Percentiles rank a stretch among this genome's conserved stretches.
Evolutionary conservation across 2,329 filamentous ascomycete species (phyloP).

Genomic region (Uncinocarpus reesii): DNA sequence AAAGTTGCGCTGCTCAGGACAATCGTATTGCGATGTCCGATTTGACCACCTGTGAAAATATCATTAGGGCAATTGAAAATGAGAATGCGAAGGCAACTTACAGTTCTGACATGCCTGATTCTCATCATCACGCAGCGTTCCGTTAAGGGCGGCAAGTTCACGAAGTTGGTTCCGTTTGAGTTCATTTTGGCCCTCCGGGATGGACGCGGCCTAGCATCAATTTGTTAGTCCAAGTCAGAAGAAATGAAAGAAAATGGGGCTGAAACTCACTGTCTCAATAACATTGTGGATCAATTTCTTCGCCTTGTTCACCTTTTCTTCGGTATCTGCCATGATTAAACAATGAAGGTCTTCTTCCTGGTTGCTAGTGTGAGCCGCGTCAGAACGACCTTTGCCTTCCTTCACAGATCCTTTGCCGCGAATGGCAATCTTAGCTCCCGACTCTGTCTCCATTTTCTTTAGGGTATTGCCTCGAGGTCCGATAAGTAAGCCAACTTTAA

Average conservation of each 20-base stretch:
- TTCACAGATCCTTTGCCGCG: conserved; percentile 99
- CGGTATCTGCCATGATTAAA: conserved; percentile 98
- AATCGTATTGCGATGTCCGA: conserved; percentile 97
- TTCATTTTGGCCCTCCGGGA: conserved; percentile 96
- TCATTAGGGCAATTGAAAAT: conserved; percentile 9
- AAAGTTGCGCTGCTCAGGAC: conserved; percentile 94
- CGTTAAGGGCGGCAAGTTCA: conserved; percentile 94
- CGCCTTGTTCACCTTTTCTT: conserved; percentile 98
- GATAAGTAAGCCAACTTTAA: conserved; percentile 99
- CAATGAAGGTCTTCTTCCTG: conserved; percentile 99
- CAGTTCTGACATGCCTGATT: conserved; percentile 99
- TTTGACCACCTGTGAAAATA: conserved; percentile 60
- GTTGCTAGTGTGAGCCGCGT: conserved; percentile 98
- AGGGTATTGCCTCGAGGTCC: conserved; percentile 98
- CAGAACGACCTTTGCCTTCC: conserved; percentile 97
- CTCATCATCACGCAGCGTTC: conserved; percentile 96
- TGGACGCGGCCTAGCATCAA: conserved; percentile 71
- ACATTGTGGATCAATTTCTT: conserved; percentile 98
- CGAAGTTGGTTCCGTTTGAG: conserved; percentile 97
- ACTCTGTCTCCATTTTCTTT: conserved; percentile 99
- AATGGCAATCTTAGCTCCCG: conserved; percentile 95
- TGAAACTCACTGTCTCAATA: conserved; percentile 80
- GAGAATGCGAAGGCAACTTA: conserved; percentile 27
- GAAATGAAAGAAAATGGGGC: background rate
- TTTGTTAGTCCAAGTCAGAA: conserved; percentile 23